Percentiles rank a stretch among this genome's conserved stretches.
These are phyloP conservation scores for Quercus tomentella DNA, from an alignment of 331 rosid species.

Conservation along the genomic window DNA sequence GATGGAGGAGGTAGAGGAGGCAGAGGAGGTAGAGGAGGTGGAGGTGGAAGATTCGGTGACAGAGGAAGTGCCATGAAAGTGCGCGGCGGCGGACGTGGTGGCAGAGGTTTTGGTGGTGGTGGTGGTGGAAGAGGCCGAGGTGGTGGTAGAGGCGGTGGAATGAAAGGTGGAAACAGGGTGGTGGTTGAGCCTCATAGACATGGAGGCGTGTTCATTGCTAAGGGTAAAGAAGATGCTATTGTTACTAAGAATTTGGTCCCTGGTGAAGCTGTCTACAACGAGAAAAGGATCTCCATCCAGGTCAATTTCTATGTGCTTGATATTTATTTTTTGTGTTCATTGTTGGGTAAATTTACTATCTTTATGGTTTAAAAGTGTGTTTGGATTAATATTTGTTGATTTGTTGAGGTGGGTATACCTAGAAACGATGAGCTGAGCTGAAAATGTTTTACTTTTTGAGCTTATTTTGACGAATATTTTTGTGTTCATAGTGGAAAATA, in stretches of 20 bases:
- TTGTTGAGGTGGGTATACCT: no score
- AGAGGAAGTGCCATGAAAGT: slow-evolving; percentile 24
- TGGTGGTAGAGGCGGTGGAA: slow-evolving; percentile 52
- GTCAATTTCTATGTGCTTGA: slow-evolving; percentile 16
- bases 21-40: slow-evolving; percentile 27
- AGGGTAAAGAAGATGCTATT: slow-evolving; percentile 90
- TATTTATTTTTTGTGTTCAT: no score
- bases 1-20: slow-evolving; percentile 14
- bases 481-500: no score
- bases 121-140: slow-evolving; percentile 30
- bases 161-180: slow-evolving; percentile 76
- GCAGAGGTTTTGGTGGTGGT: slow-evolving; percentile 15
- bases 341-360: no score
- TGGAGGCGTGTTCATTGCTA: slow-evolving; percentile 74
- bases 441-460: no score
- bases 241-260: slow-evolving; percentile 87
- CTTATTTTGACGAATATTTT: no score
- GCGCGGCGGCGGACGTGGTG: slow-evolving; percentile 33
- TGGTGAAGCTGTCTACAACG: slow-evolving; percentile 87
- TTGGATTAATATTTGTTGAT: no score
- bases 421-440: no score
- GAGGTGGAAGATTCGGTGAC: slow-evolving; percentile 24
- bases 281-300: slow-evolving; percentile 77
- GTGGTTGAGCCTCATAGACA: slow-evolving; percentile 72
- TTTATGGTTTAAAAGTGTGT: no score